A percentile compares a stretch with the other conserved stretches of the same genome.
Evolutionary conservation across 345 rosid genomes (phyloP).

Genomic region (Dipteronia sinensis): DNA sequence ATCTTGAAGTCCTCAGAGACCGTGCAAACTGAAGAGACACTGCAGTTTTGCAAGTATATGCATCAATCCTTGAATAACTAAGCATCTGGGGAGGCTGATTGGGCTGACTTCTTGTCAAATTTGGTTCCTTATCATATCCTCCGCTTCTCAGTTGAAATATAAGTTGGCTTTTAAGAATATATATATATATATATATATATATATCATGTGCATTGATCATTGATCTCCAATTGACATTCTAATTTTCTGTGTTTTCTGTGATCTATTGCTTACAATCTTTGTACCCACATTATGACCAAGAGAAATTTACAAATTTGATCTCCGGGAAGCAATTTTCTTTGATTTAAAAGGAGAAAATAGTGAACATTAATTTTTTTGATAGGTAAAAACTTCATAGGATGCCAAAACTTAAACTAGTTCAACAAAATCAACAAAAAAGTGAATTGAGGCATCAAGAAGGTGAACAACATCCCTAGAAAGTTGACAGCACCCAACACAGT

Average conservation of each 20-base stretch:
- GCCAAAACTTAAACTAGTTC: too few species aligned
- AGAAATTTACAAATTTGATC: background rate
- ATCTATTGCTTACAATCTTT: background rate
- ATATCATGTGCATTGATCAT: background rate
- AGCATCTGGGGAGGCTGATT: constrained; percentile 21
- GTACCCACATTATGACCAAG: background rate
- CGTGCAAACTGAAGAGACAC: constrained; percentile 50
- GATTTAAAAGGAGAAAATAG: background rate
- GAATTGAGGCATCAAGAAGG: constrained; percentile 81
- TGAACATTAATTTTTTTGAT: background rate
- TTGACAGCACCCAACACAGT: constrained; percentile 60
- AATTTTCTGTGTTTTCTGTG: background rate
- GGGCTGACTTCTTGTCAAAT: constrained; percentile 17
- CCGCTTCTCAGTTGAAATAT: constrained; percentile 8
- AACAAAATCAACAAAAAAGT: background rate
- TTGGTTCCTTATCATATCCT: too few species aligned
- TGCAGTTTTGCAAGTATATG: background rate
- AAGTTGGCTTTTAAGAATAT: constrained; percentile 9
- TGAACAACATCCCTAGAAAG: constrained; percentile 59
- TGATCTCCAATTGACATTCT: background rate
- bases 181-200: background rate
- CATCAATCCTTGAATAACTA: constrained; percentile 19
- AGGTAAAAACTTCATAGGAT: background rate
- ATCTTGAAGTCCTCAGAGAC: constrained; percentile 63
- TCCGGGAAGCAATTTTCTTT: background rate